Percentiles rank a stretch among this genome's conserved stretches.
Evolutionary conservation across 495 filamentous ascomycete genomes (phyloP).

Genomic region (Parathielavia hyrcaniae): DNA sequence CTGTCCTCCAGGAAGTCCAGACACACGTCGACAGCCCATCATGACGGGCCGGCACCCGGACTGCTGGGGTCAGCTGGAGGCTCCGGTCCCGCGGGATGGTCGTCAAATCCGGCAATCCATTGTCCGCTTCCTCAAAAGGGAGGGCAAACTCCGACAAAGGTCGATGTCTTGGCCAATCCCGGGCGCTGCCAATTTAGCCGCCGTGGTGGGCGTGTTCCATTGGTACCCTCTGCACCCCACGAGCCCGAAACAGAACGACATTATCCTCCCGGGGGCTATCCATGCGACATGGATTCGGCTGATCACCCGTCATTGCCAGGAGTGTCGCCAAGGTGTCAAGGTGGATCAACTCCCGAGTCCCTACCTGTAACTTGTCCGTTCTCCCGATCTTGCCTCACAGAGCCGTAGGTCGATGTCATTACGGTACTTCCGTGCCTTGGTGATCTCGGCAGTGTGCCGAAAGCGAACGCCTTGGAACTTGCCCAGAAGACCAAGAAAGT

Average conservation of each 20-base stretch:
- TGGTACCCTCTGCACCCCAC: conserved; percentile 14
- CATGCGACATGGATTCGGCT: conserved; percentile 15
- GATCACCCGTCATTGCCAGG: conserved; percentile 13
- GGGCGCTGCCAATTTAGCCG: conserved; percentile 14
- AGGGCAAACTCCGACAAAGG: background rate
- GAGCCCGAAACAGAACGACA: conserved; percentile 5
- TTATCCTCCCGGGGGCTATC: background rate
- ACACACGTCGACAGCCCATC: background rate
- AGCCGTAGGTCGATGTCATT: too few species aligned
- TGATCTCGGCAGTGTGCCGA: too few species aligned
- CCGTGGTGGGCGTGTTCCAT: background rate
- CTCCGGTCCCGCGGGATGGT: background rate
- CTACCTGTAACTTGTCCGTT: too few species aligned
- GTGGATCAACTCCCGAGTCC: background rate
- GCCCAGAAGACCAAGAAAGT: too few species aligned
- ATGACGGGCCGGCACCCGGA: conserved; percentile 14
- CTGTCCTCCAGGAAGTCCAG: too few species aligned
- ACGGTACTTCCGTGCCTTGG: too few species aligned
- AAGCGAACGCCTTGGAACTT: too few species aligned
- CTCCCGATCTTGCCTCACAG: too few species aligned
- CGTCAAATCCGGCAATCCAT: background rate
- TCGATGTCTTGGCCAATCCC: conserved; percentile 6
- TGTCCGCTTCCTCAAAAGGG: conserved; percentile 19
- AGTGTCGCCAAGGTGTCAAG: background rate
- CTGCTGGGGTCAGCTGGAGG: conserved; percentile 9